Evolutionary conservation across 1,284 basidiomycete species (phyloP).

Genomic region (Cryptococcus sp.): DNA sequence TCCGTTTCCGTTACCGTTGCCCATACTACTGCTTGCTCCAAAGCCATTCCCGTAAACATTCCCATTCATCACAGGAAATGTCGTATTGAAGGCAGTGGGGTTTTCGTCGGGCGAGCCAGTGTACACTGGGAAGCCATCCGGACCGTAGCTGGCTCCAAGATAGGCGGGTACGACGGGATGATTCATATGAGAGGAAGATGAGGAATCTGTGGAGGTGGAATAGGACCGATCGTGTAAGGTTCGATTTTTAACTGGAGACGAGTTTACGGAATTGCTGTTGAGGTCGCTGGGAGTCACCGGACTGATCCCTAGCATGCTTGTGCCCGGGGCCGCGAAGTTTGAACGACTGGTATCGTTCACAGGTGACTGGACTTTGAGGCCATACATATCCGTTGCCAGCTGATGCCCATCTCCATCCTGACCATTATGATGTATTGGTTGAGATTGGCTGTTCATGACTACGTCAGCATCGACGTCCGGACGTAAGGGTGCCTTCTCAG

Average conservation of each 20-base stretch:
- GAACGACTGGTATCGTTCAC: neutral
- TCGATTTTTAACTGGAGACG: neutral
- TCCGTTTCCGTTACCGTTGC: constrained; percentile 14
- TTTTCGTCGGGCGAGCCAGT: constrained; percentile 16
- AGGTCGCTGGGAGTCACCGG: neutral
- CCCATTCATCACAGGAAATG: constrained; percentile 1
- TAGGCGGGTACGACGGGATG: constrained; percentile 24
- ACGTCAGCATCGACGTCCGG: constrained; percentile 1
- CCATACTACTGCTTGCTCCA: constrained; percentile 12
- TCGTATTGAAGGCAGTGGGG: constrained; percentile 4
- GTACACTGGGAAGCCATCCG: constrained; percentile 43
- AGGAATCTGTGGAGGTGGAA: constrained; percentile 43
- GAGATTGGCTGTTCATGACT: neutral
- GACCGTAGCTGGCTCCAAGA: constrained; percentile 46
- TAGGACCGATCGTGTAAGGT: constrained; percentile 19
- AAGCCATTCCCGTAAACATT: constrained; percentile 2
- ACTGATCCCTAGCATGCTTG: constrained; percentile 4
- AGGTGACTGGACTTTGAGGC: constrained; percentile 27
- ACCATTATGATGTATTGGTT: neutral
- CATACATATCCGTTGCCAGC: constrained; percentile 23
- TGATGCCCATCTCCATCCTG: constrained; percentile 12
- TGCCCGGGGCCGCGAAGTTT: neutral
- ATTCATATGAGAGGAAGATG: constrained; percentile 24
- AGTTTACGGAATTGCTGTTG: neutral
- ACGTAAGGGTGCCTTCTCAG: constrained; percentile 11